Conservation (phyloP, 1,284 basidiomycete species). For the Pseudomicrostroma phylloplanum region DNA sequence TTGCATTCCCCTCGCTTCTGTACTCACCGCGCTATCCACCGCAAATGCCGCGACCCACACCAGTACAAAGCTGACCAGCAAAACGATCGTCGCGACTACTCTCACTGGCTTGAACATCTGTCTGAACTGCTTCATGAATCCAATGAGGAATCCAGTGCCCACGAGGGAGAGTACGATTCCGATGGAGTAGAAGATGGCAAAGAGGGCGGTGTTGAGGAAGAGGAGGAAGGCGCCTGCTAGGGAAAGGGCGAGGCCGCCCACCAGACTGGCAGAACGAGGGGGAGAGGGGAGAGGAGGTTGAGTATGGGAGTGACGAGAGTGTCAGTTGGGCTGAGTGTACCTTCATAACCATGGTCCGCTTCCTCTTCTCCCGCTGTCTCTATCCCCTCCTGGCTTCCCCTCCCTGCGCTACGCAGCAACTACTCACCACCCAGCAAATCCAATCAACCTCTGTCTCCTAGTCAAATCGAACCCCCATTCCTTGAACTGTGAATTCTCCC, state of each 20-base stretch:
- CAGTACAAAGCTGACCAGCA: constrained; percentile 57
- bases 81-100: constrained; percentile 71
- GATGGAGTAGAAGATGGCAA: constrained; percentile 76
- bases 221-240: constrained; percentile 73
- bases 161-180: constrained; percentile 76
- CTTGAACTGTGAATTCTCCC: constrained; percentile 39
- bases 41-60: constrained; percentile 45
- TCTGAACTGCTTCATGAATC: constrained; percentile 32
- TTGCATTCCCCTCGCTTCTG: not conserved
- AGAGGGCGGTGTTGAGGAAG: constrained; percentile 66
- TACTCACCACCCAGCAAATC: constrained; percentile 36
- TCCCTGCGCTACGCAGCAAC: too few relatives aligned
- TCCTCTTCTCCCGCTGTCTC: not conserved
- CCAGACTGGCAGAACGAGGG: constrained; percentile 57
- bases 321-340: not conserved
- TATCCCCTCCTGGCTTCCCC: not conserved
- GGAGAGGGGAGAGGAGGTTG: not conserved
- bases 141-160: constrained; percentile 54
- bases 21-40: constrained; percentile 23
- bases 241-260: constrained; percentile 58
- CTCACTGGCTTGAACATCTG: constrained; percentile 92
- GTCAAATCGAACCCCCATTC: constrained; percentile 39
- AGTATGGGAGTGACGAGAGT: not conserved
- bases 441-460: constrained; percentile 38
- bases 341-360: not conserved